Percentiles rank a stretch among this genome's conserved stretches.
phyloP scores from a whole-genome alignment of 495 filamentous ascomycete species.

The Cairneyella variabilis region DNA sequence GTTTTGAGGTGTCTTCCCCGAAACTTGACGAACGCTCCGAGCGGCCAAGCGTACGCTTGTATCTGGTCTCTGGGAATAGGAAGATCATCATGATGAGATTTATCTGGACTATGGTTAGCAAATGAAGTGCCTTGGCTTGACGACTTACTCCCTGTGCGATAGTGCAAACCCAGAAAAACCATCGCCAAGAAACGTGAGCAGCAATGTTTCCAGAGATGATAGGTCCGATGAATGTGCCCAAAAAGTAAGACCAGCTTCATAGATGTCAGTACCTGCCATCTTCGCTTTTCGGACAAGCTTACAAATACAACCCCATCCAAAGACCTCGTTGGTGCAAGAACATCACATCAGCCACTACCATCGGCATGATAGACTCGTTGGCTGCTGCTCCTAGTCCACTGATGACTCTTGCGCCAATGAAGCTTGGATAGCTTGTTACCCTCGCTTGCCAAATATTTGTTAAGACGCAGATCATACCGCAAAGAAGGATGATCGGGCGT shows the following conservation, averaged over 20 bases:
- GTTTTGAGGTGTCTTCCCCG: too few species aligned
- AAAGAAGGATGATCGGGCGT: constrained; percentile 52
- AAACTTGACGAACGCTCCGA: too few species aligned
- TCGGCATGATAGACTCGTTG: constrained; percentile 51
- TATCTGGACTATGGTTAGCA: background rate
- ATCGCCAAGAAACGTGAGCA: constrained; percentile 58
- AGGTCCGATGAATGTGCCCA: constrained; percentile 40
- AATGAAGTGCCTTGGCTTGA: constrained; percentile 29
- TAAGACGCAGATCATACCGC: constrained; percentile 49
- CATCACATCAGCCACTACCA: constrained; percentile 61
- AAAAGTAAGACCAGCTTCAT: constrained; percentile 13
- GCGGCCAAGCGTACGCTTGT: constrained; percentile 44
- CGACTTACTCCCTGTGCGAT: constrained; percentile 38
- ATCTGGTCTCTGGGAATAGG: constrained; percentile 58
- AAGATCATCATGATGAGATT: constrained; percentile 34
- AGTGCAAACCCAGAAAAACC: constrained; percentile 51
- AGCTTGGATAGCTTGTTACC: constrained; percentile 50
- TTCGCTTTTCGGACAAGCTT: constrained; percentile 35
- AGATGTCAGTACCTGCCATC: constrained; percentile 53
- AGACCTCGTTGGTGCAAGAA: constrained; percentile 60
- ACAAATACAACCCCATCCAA: constrained; percentile 62
- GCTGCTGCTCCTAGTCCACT: constrained; percentile 57
- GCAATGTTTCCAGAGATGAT: constrained; percentile 59
- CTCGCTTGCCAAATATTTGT: constrained; percentile 56
- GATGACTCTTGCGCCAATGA: constrained; percentile 61